Base-by-base conservation (phyloP, 2,329 filamentous ascomycete species). In the Botrytis fabae region DNA sequence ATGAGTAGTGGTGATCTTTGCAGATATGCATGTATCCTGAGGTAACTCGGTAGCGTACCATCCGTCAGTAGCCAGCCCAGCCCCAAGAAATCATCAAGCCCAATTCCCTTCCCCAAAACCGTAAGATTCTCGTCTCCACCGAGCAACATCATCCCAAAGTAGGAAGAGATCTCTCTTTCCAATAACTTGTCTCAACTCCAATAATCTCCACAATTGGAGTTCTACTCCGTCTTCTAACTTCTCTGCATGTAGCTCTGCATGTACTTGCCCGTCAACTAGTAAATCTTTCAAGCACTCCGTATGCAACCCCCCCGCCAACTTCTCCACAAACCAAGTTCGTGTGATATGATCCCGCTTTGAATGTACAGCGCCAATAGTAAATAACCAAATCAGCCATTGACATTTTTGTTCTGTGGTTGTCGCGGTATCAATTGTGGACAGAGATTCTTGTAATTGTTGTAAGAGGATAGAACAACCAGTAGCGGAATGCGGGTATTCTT, bases 401-500 rank as follows among this genome's bases (percentile, higher is more conserved):
- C 20, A 40, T 28, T 18, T 35, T 28, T 42, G 35, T n/a, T 57
- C 10, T 16, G 44, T 48, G 42, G 42, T n/a, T 60, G 28, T 72
- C n/a, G 65, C 48, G 48, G 22, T 66, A 59, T 68, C 61, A n/a
- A 73, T 71, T 18, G 28, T 51, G n/a, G 32, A 51, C 12, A 76
- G 28, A 7, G 73, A 54, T 51, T 73, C 63, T 71, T 69, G 70
- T 35, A 78, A 64, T 62, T 75, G 72, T 28, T 63, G 38, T 25
- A 77, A 72, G 42, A 78, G 64, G 44, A 78, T 71, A 25, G 69
- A 65, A n/a, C 74, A 46, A 28, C 76, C 73, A 14, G 65, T 74
- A 4, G 28, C 46, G 1, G 77, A 76, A 64, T 76, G 73, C 20
- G 77, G 75, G 44, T 74, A 75, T 46, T 78, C 75, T 64, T 77